A percentile compares a stretch with the other conserved stretches of the same genome.
phyloP scores from a whole-genome alignment of 2,329 filamentous ascomycete species.

The Aschersonia sp. region DNA sequence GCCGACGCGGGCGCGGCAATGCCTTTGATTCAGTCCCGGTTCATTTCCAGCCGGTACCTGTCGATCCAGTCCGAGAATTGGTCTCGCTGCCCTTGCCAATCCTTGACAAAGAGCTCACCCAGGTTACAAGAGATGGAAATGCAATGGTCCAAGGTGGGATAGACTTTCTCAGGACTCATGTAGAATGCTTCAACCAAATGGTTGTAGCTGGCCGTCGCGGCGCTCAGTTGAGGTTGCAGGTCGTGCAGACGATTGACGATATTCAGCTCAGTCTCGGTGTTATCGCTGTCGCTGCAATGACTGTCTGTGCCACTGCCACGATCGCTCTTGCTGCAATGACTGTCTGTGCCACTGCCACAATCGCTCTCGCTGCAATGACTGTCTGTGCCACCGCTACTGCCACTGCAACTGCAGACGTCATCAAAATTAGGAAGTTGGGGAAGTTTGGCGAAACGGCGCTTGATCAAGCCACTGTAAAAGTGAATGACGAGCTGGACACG shows the following conservation, averaged over 20 bases:
- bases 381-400: conserved; percentile 45
- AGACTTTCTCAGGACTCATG: conserved; percentile 45
- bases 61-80: conserved; percentile 68
- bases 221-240: too few species aligned
- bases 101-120: conserved; percentile 37
- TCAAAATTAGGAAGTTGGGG: conserved; percentile 12
- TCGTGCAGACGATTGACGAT: too few species aligned
- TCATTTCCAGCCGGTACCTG: conserved; percentile 38
- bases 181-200: conserved; percentile 62
- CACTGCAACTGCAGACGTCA: conserved; percentile 29
- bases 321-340: too few species aligned
- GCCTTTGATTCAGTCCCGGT: conserved; percentile 16
- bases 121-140: conserved; percentile 43
- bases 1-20: neutral
- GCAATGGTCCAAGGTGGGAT: conserved; percentile 41
- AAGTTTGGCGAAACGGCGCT: conserved; percentile 51
- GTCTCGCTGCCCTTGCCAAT: conserved; percentile 53
- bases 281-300: too few species aligned
- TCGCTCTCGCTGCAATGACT: conserved; percentile 21
- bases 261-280: too few species aligned
- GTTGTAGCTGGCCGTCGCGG: conserved; percentile 30
- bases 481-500: conserved; percentile 52
- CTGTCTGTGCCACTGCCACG: too few species aligned
- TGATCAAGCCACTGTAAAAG: conserved; percentile 54
- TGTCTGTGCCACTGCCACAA: too few species aligned